Evolutionary conservation across 1,284 basidiomycete genomes (phyloP).

Genomic region (Fomitiporia mediterranea): DNA sequence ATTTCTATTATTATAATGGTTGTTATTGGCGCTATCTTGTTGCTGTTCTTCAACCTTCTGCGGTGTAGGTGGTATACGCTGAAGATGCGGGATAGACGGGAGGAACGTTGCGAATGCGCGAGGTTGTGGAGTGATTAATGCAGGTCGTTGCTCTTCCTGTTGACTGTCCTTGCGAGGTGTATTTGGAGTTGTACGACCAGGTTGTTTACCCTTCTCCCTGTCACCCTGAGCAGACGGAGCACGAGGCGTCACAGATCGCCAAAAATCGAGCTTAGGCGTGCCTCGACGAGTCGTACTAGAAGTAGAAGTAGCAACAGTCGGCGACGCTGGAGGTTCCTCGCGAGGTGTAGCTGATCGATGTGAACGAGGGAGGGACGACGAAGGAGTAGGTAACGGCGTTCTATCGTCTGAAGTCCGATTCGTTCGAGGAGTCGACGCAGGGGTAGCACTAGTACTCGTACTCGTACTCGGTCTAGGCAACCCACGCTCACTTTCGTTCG

Average conservation of each 20-base stretch:
- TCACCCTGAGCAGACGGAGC: constrained; percentile 8
- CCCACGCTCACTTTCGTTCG: not conserved
- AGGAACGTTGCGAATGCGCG: constrained; percentile 10
- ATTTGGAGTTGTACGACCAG: not conserved
- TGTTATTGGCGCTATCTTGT: too few relatives aligned
- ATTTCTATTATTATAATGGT: not conserved
- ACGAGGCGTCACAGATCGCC: constrained; percentile 10
- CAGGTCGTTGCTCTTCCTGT: not conserved
- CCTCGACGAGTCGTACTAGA: too few relatives aligned
- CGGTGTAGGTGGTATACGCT: constrained; percentile 18
- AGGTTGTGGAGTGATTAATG: constrained; percentile 8
- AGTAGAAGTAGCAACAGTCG: constrained; percentile 1
- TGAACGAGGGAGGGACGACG: constrained; percentile 5
- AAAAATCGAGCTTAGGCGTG: constrained; percentile 18
- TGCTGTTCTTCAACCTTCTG: constrained; percentile 6
- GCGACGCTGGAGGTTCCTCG: constrained; percentile 1
- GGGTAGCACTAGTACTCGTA: too few relatives aligned
- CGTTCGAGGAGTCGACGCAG: not conserved
- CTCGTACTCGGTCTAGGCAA: constrained; percentile 1
- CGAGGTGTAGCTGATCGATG: constrained; percentile 2
- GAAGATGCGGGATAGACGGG: constrained; percentile 11
- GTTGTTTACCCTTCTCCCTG: constrained; percentile 13
- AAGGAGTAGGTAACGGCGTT: not conserved
- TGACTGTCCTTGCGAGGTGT: not conserved
- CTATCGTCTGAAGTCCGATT: not conserved